Base-by-base conservation (phyloP, 2,329 filamentous ascomycete species). In the Cladobotryum protrusum region DNA sequence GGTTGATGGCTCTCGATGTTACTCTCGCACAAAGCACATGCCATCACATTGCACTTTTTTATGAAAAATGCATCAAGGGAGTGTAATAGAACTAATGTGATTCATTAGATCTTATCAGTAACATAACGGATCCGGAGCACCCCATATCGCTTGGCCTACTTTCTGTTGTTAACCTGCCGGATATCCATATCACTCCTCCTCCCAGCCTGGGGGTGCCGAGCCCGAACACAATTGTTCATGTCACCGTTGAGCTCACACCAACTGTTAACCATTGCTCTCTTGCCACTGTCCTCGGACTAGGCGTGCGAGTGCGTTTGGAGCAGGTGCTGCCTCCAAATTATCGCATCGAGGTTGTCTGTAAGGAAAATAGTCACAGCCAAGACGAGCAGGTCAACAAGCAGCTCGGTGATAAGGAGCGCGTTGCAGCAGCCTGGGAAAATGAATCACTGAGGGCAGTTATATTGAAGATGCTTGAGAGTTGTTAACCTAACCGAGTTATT, bases 321-420 rank as follows among this genome's bases (percentile, higher is more conserved):
- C 87, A 95, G 67, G 86, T 88, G 11, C 76, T 99, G 51, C 93
- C 93, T 3, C 88, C 93, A 33, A 87, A 92, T 61, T 99, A 93
- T 67, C 82, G 93, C 35, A 80, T 97, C 45, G 91, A 97, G 67
- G 89, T 97, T 42, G 82, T 85, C 60, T 95, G 96, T 68, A 96
- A 97, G 69, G 87, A 95, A 69, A 92, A 91, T 54, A 93, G 90
- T n/a, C 93, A 97, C 67, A 89, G 83, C 57, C 95, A 95, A 54
- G 92, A 89, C 42, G 90, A 96, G 55, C 90, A 96, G 66, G 90
- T 96, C 47, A 96, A 95, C 72, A 96, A 96, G 75, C 93, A 99
- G 70, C 74, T 99, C 40, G 88, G 84, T 33, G 93, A 99, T 71
- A 99, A 97, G 75, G 93, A 99, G 72, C 78, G 93, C 54, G 93